A percentile compares a stretch with the other conserved stretches of the same genome.
Evolutionary conservation across 306 rosid species (phyloP).

Genomic region (Abrus pulchellus): DNA sequence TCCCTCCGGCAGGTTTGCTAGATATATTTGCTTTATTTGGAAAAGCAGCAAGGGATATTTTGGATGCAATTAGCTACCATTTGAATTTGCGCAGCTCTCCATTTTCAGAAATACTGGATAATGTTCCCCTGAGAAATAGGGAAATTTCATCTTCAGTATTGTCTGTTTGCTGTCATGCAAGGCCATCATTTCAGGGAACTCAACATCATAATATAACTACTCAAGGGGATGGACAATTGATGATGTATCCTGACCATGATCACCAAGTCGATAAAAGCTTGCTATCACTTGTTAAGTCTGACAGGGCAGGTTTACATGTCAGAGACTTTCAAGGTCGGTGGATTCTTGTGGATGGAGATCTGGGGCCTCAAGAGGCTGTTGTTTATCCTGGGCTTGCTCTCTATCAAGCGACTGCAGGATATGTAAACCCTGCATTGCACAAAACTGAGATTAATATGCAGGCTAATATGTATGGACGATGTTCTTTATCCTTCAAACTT

Average conservation of each 20-base stretch:
- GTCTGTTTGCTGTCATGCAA: conserved; percentile 92
- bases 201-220: conserved; percentile 78
- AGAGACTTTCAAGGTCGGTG: conserved; percentile 90
- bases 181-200: conserved; percentile 89
- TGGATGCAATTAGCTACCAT: conserved; percentile 89
- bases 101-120: conserved; percentile 85
- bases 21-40: conserved; percentile 84
- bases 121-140: conserved; percentile 80
- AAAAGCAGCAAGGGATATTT: conserved; percentile 83
- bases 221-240: conserved; percentile 86
- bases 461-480: conserved; percentile 80
- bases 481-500: conserved; percentile 87
- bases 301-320: conserved; percentile 82
- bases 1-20: conserved; percentile 88
- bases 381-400: conserved; percentile 97
- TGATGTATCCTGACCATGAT: conserved; percentile 83
- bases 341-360: conserved; percentile 89
- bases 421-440: conserved; percentile 87
- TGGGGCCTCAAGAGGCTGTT: conserved; percentile 96
- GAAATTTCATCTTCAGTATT: conserved; percentile 94
- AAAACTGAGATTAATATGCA: conserved; percentile 80
- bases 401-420: conserved; percentile 97
- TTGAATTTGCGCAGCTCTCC: conserved; percentile 92
- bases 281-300: conserved; percentile 88
- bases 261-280: conserved; percentile 88